A percentile compares a stretch with the other conserved stretches of the same genome.
Conservation (phyloP, 805 yeast species). For the Hanseniaspora vineae region DNA sequence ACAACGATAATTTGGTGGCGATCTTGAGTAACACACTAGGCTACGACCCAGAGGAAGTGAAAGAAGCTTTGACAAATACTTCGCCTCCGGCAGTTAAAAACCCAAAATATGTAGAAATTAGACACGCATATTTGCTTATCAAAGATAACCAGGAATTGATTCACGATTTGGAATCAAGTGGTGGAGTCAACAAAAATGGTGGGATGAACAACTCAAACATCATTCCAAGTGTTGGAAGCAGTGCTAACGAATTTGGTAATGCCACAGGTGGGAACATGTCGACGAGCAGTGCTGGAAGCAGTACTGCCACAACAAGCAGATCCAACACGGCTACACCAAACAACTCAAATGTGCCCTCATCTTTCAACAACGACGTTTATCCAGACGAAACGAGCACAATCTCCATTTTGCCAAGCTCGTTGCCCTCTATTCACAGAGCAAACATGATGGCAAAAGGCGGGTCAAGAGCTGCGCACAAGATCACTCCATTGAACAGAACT, state of each 20-base stretch:
- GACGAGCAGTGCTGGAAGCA: constrained; percentile 13
- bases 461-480: constrained; percentile 33
- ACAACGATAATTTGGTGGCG: constrained; percentile 64
- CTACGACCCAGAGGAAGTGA: constrained; percentile 70
- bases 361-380: constrained; percentile 12
- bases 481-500: constrained; percentile 40
- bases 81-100: constrained; percentile 23
- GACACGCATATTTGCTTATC: constrained; percentile 76
- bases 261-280: constrained; percentile 41
- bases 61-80: constrained; percentile 43
- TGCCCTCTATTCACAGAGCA: constrained; percentile 90
- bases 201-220: no score
- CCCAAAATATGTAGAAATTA: constrained; percentile 55
- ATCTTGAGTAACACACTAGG: constrained; percentile 80
- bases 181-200: no score
- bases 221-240: constrained; percentile 4
- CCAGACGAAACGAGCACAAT: constrained; percentile 52
- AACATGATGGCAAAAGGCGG: constrained; percentile 57
- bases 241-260: constrained; percentile 18
- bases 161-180: constrained; percentile 40
- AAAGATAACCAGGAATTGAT: constrained; percentile 65
- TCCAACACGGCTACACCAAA: not conserved
- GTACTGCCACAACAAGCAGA: not conserved
- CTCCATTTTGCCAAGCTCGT: constrained; percentile 83
- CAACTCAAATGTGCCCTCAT: constrained; percentile 4